phyloP scores from a whole-genome alignment of 306 rosid species.

The Spatholobus suberectus region DNA sequence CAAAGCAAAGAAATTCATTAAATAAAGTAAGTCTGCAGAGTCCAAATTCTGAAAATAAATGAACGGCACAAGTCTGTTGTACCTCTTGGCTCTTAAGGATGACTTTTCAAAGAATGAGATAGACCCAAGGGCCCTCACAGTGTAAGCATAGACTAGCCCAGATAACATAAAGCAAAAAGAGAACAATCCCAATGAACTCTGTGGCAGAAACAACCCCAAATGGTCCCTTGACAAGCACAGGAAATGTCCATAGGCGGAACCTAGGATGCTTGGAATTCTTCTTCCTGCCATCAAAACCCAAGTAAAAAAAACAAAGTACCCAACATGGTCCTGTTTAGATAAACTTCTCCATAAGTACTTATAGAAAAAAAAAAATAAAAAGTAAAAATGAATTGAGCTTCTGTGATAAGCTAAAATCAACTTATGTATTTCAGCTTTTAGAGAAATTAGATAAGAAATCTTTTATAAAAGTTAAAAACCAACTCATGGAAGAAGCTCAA shows the following conservation, averaged over 20 bases:
- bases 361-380: too few species aligned
- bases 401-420: too few species aligned
- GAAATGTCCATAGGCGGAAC: slow-evolving; percentile 83
- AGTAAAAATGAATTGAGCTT: too few species aligned
- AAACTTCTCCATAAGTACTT: too few species aligned
- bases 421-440: too few species aligned
- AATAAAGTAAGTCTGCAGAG: slow-evolving; percentile 10
- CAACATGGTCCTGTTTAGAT: neutral
- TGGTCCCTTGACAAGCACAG: slow-evolving; percentile 84
- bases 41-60: slow-evolving; percentile 23
- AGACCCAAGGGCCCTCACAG: slow-evolving; percentile 41
- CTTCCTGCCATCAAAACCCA: slow-evolving; percentile 55
- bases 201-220: slow-evolving; percentile 89
- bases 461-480: too few species aligned
- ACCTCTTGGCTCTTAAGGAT: slow-evolving; percentile 57
- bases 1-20: neutral
- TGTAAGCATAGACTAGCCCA: slow-evolving; percentile 72
- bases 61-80: slow-evolving; percentile 2
- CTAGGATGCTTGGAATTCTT: slow-evolving; percentile 60
- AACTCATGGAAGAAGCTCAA: too few species aligned
- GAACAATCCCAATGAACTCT: slow-evolving; percentile 77
- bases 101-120: slow-evolving; percentile 28
- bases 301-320: neutral
- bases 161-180: slow-evolving; percentile 62
- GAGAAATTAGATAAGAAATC: too few species aligned